phyloP scores from a whole-genome alignment of 2,329 filamentous ascomycete species.

The Aspergillus novofumigatus region DNA sequence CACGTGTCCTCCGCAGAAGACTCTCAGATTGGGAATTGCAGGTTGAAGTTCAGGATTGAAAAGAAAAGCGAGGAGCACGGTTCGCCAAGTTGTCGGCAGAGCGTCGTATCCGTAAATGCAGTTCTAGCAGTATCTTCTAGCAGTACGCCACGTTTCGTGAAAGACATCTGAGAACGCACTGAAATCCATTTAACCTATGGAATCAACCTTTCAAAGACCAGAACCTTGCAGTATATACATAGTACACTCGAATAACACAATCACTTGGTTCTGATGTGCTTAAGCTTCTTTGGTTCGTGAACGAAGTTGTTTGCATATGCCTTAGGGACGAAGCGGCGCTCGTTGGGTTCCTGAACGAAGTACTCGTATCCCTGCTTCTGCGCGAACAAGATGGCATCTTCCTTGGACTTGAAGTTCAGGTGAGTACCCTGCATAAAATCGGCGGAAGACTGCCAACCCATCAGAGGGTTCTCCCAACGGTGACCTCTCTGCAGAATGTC shows the following conservation, averaged over 20 bases:
- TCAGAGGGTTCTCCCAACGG: conserved; percentile 96
- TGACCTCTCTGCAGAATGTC: conserved; percentile 88
- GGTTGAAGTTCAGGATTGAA: background rate
- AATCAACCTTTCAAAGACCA: conserved; percentile 10
- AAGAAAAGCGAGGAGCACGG: too few relatives aligned
- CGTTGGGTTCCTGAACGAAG: conserved; percentile 95
- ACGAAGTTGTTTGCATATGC: conserved; percentile 96
- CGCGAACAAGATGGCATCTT: conserved; percentile 90
- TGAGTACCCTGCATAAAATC: conserved; percentile 94
- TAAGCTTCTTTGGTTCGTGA: conserved; percentile 79
- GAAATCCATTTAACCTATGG: conserved; percentile 7
- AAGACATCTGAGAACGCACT: background rate
- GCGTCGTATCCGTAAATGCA: too few relatives aligned
- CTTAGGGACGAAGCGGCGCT: conserved; percentile 81
- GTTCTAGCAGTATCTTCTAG: too few relatives aligned
- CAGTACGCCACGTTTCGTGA: background rate
- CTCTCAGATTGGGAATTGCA: background rate
- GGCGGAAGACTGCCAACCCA: conserved; percentile 96
- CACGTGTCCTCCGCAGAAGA: background rate
- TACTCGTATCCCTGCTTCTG: conserved; percentile 99
- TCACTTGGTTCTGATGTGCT: conserved; percentile 79
- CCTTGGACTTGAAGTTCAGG: conserved; percentile 85
- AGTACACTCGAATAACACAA: conserved; percentile 30
- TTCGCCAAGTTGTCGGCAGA: too few relatives aligned
- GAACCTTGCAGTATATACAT: conserved; percentile 35